Base-by-base conservation (phyloP, 2,329 filamentous ascomycete species). In the Hypoxylon rubiginosum region DNA sequence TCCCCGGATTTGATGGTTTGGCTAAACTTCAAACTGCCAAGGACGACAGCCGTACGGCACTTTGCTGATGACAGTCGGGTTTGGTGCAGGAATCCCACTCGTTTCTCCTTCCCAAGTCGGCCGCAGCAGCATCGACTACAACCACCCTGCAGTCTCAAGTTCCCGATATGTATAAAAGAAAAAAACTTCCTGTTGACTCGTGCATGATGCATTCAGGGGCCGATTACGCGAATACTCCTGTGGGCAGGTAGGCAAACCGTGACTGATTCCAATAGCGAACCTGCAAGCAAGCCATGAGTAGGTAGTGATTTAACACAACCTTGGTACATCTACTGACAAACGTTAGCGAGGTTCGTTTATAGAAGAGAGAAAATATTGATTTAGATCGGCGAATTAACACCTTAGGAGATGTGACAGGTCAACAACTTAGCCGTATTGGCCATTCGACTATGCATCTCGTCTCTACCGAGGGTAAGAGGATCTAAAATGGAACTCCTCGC, bases 11-110 rank as follows among this genome's bases (percentile, higher is more conserved):
- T 69, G 67, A 59, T 53, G 57, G 67, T 64, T 62, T 69, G 67
- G 67, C 67, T 69, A 69, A 66, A 64, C 61, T 64, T 68, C 62
- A 68, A 62, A 68, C 68, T 62, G 67, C 67, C 65, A 68, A 70
- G 67, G 64, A 62, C 57, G 50, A 53, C 50, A 50, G 24, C 50
- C 45, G 30, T 62, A 67, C 67, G 67, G 67, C 67, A 69, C 60
- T 69, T 69, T 67, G 43, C 41, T 64, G 28, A 62, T 66, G 28
- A 49, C 39, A 62, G 56, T 57, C 39, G 46, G 62, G 3, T 64
- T 28, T 53, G 54, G 45, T 26, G 58, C 61, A 58, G 36, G 19
- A 57, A 30, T 43, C 34, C n/a, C n/a, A 11, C 17, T 64, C 30
- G 57, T 56, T 56, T 56, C 63, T 66, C 54, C 52, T 67, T 66